Conservation (phyloP, 495 filamentous ascomycete genomes). For the Tirmania nivea region DNA sequence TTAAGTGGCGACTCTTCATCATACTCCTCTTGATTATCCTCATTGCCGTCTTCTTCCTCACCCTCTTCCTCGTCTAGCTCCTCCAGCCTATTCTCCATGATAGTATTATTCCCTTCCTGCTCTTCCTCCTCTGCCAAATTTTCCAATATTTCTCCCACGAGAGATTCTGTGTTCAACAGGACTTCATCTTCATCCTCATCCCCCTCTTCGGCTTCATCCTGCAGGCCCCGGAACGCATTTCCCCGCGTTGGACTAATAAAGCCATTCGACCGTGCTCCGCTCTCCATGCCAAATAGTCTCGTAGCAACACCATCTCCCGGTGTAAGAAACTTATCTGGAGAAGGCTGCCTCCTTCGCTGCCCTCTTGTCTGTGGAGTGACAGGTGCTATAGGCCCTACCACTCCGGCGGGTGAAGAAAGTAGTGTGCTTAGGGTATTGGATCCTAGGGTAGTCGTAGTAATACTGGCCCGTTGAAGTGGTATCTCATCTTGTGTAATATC, state of each 20-base stretch:
- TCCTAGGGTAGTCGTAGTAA: no score
- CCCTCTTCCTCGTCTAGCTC: not conserved
- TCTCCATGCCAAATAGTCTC: no score
- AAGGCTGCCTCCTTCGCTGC: constrained; percentile 10
- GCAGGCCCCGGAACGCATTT: not conserved
- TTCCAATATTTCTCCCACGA: not conserved
- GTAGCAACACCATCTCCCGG: no score
- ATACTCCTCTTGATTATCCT: not conserved
- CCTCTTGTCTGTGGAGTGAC: constrained; percentile 10
- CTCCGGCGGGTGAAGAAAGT: not conserved
- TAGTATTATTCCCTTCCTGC: not conserved
- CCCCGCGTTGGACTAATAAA: no score
- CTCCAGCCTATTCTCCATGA: not conserved
- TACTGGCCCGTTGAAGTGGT: not conserved
- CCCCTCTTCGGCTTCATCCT: not conserved
- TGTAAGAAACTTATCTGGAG: no score
- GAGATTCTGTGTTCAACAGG: no score
- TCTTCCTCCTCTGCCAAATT: not conserved
- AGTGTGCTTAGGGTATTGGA: not conserved
- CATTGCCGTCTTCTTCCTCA: not conserved
- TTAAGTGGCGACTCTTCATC: not conserved
- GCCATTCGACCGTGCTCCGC: no score
- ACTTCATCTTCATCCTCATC: not conserved
- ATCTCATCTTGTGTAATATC: not conserved
- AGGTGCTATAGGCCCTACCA: not conserved